Evolutionary conservation across 768 basidiomycete genomes (phyloP).

Genomic region (Termitomyces bulborhizus): DNA sequence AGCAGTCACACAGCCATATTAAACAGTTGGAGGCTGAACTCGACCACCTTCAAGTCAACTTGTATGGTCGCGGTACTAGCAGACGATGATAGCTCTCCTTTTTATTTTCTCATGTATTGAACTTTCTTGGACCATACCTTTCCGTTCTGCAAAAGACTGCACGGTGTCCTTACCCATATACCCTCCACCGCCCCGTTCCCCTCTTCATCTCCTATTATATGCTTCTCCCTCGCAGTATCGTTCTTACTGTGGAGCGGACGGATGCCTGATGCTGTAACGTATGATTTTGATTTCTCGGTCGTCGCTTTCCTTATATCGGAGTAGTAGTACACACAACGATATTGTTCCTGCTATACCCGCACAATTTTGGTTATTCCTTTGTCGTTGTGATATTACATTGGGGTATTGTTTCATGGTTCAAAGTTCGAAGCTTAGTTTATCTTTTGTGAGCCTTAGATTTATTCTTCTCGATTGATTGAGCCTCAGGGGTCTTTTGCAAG

Average conservation of each 20-base stretch:
- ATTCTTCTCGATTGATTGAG: background rate
- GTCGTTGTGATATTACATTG: background rate
- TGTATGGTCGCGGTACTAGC: conserved; percentile 65
- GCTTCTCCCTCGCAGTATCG: background rate
- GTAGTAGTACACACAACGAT: conserved; percentile 10
- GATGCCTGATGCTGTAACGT: conserved; percentile 4
- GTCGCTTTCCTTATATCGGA: conserved; percentile 7
- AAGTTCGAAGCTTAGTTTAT: background rate
- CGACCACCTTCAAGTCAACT: conserved; percentile 78
- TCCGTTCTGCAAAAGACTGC: conserved; percentile 11
- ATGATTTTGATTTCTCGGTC: conserved; percentile 6
- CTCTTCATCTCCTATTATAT: background rate
- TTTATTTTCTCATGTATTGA: background rate
- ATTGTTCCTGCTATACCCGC: conserved; percentile 8
- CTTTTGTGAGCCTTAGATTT: background rate
- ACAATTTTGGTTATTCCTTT: background rate
- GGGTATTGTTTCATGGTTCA: background rate
- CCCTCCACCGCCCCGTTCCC: conserved; percentile 1
- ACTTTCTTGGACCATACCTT: conserved; percentile 14
- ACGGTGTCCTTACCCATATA: conserved; percentile 8
- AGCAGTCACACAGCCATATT: conserved; percentile 86
- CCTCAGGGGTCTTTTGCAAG: background rate
- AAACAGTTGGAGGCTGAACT: conserved; percentile 88
- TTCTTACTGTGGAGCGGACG: conserved; percentile 6
- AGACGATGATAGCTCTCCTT: conserved; percentile 41